These are phyloP conservation scores for Phytophthora cactorum DNA, from an alignment of 352 stramenopile genomes.

Conservation along the genomic window DNA sequence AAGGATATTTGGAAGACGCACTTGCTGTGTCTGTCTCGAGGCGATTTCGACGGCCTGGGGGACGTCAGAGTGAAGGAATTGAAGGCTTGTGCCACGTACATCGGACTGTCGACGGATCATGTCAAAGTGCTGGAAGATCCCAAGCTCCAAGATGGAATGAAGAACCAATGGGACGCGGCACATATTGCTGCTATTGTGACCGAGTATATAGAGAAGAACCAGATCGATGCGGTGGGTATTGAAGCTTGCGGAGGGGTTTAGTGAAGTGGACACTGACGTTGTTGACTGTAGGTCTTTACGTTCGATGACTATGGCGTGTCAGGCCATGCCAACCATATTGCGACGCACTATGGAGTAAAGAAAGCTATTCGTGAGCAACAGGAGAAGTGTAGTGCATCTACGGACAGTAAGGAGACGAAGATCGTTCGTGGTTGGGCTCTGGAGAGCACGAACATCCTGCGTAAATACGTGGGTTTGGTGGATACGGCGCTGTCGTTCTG, in stretches of 20 bases:
- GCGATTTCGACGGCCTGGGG: slow-evolving; percentile 93
- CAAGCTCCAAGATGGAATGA: slow-evolving; percentile 88
- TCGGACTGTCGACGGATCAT: slow-evolving; percentile 53
- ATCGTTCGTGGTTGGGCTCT: slow-evolving; percentile 63
- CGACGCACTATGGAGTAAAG: slow-evolving; percentile 66
- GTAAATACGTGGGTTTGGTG: slow-evolving; percentile 90
- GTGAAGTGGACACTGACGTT: not conserved
- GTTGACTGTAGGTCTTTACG: slow-evolving; percentile 82
- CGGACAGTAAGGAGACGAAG: slow-evolving; percentile 11
- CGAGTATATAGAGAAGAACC: slow-evolving; percentile 56
- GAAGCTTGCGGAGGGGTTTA: not conserved
- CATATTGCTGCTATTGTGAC: slow-evolving; percentile 73
- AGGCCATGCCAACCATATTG: slow-evolving; percentile 94
- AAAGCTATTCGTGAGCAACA: slow-evolving; percentile 51
- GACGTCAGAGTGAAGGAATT: slow-evolving; percentile 88
- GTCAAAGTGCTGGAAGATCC: slow-evolving; percentile 82
- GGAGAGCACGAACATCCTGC: slow-evolving; percentile 76
- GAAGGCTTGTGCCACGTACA: slow-evolving; percentile 46
- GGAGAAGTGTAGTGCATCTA: slow-evolving; percentile 37
- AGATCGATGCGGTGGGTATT: slow-evolving; percentile 66
- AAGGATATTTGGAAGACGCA: slow-evolving; percentile 61
- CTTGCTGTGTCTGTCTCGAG: slow-evolving; percentile 92
- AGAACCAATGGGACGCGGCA: slow-evolving; percentile 67
- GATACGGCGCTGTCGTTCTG: slow-evolving; percentile 67
- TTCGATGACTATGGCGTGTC: slow-evolving; percentile 95